Percentiles rank a stretch among this genome's conserved stretches.
phyloP scores from a whole-genome alignment of 2,329 filamentous ascomycete genomes.

The Sporothrix dimorphospora region DNA sequence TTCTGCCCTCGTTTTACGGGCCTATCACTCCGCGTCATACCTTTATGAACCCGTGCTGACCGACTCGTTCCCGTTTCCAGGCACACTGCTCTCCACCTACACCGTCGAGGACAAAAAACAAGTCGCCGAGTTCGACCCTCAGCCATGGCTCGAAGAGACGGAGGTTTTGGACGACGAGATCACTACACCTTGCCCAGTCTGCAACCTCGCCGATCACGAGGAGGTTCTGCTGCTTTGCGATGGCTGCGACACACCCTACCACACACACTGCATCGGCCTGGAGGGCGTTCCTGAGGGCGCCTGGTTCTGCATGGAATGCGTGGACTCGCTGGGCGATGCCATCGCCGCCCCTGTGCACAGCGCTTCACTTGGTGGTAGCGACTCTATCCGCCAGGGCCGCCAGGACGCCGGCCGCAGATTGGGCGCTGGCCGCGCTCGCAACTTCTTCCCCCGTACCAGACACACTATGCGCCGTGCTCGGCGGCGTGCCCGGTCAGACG shows the following conservation, averaged over 20 bases:
- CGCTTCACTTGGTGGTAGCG: slow-evolving; percentile 35
- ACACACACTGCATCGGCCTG: slow-evolving; percentile 88
- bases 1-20: background rate
- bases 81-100: slow-evolving; percentile 60
- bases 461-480: slow-evolving; percentile 60
- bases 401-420: slow-evolving; percentile 1
- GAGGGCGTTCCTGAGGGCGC: slow-evolving; percentile 73
- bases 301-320: slow-evolving; percentile 92
- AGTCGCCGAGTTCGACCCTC: slow-evolving; percentile 84
- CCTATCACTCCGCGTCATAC: background rate
- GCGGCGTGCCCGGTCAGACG: slow-evolving; percentile 69
- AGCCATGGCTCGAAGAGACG: slow-evolving; percentile 71
- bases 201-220: slow-evolving; percentile 78
- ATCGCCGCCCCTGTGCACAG: slow-evolving; percentile 40
- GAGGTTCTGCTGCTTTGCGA: slow-evolving; percentile 88
- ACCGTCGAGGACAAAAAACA: slow-evolving; percentile 82
- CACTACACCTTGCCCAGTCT: slow-evolving; percentile 79
- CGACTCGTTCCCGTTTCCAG: slow-evolving; percentile 44
- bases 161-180: slow-evolving; percentile 75
- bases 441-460: slow-evolving; percentile 58
- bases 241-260: slow-evolving; percentile 84
- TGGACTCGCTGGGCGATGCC: slow-evolving; percentile 52
- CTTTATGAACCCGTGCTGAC: slow-evolving; percentile 23
- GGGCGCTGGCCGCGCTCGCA: slow-evolving; percentile 32
- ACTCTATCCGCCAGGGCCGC: background rate